Evolutionary conservation across 768 basidiomycete species (phyloP), one percentile per base, ranked within the genome.

Genomic region (Mrakia gelida): DNA sequence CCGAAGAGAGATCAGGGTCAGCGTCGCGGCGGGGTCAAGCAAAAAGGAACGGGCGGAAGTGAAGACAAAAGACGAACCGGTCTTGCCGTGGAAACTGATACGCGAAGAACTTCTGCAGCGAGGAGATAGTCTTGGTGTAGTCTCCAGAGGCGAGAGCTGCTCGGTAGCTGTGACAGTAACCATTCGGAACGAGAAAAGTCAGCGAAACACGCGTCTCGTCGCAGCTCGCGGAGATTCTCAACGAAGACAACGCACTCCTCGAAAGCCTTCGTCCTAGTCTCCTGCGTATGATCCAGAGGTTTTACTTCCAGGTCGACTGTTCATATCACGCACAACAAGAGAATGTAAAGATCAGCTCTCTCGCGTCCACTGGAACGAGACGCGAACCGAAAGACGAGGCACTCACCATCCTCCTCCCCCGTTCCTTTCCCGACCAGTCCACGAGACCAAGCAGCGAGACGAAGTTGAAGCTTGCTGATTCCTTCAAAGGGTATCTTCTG

Each of bases 31-130:
- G 5, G 6, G 41, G n/a, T 13, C 9, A 5, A 59, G 34, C 2
- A 62, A 59, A 7, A 41, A n/a, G 38, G 18, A 41, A 32, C 11
- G 41, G 8, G 56, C 6, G 63, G 38, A 2, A 21, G 59, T 16
- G 61, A 45, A 63, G 62, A 34, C 41, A 34, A 63, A 11, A 86
- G 92, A 81, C 78, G 93, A 92, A 94, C 83, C 94, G 92, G 80
- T 89, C 90, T 49, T 86, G 88, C 76, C 91, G 89, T 80, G 93
- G 91, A 81, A 94, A 94, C 81, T 89, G 91, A 79, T 94, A 93
- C 82, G 94, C 92, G 80, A 94, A 94, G 83, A 92, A 94, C 73
- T 88, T 86, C 49, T 92, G 88, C 56, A 94, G 84, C 80, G 89
- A 90, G 80, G 92, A 92, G 3, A 88, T 87, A 0, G 92, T 92